These are phyloP conservation scores for Colletotrichum shisoi DNA, from an alignment of 2,329 filamentous ascomycete genomes.

Conservation along the genomic window DNA sequence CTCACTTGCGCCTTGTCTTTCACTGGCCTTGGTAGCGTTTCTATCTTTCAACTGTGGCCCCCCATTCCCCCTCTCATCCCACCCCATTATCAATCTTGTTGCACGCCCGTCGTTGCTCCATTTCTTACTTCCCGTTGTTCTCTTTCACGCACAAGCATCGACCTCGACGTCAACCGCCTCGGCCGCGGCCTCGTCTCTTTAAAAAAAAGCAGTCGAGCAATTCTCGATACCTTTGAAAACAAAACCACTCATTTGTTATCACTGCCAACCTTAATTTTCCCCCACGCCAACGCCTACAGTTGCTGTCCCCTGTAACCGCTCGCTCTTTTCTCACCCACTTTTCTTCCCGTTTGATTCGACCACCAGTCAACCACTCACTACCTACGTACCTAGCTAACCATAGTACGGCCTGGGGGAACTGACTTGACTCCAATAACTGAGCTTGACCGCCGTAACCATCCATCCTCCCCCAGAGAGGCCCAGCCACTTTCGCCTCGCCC, in stretches of 20 bases:
- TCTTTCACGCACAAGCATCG: slow-evolving; percentile 8
- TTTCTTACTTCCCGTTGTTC: neutral
- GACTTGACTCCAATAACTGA: slow-evolving; percentile 19
- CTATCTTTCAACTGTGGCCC: slow-evolving; percentile 6
- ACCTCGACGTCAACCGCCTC: slow-evolving; percentile 13
- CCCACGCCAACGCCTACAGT: slow-evolving; percentile 8
- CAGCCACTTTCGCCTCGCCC: slow-evolving; percentile 38
- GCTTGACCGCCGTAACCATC: slow-evolving; percentile 10
- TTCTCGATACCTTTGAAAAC: slow-evolving; percentile 27
- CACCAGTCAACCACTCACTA: slow-evolving; percentile 10
- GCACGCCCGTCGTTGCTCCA: slow-evolving; percentile 14
- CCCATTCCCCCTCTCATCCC: neutral
- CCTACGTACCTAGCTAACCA: neutral
- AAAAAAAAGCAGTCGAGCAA: slow-evolving; percentile 11
- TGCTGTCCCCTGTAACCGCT: slow-evolving; percentile 34
- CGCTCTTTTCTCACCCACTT: slow-evolving; percentile 31
- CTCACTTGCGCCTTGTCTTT: slow-evolving; percentile 20
- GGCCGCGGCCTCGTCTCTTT: neutral
- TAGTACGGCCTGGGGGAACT: slow-evolving; percentile 2
- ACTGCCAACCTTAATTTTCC: slow-evolving; percentile 33
- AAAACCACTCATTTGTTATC: slow-evolving; percentile 28
- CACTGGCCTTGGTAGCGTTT: slow-evolving; percentile 15
- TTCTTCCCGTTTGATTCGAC: slow-evolving; percentile 34
- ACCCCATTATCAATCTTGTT: slow-evolving; percentile 10
- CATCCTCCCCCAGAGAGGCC: slow-evolving; percentile 20